Evolutionary conservation across 2,329 filamentous ascomycete genomes (phyloP).

Genomic region (Myriosclerotinia curreyana): DNA sequence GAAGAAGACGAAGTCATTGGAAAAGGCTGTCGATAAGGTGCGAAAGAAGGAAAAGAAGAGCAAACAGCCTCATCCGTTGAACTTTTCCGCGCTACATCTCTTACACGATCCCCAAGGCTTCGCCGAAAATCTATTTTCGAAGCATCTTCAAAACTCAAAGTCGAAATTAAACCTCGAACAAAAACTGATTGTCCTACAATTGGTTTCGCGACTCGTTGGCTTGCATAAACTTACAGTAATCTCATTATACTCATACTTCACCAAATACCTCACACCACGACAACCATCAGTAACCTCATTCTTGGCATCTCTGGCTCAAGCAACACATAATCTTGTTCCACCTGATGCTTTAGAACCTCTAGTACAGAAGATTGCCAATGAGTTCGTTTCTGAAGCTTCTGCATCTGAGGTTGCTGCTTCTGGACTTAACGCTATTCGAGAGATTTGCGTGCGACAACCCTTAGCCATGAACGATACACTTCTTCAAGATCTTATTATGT

Average conservation of each 20-base stretch:
- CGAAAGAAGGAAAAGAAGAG: conserved; percentile 86
- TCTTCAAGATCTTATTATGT: conserved; percentile 93
- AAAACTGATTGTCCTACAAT: conserved; percentile 83
- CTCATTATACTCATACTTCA: conserved; percentile 69
- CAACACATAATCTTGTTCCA: conserved; percentile 85
- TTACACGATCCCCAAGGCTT: conserved; percentile 94
- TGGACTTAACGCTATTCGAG: conserved; percentile 89
- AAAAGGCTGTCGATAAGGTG: conserved; percentile 76
- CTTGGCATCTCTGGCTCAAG: conserved; percentile 86
- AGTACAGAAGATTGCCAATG: conserved; percentile 93
- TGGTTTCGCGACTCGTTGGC: conserved; percentile 87
- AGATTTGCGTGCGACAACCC: conserved; percentile 88
- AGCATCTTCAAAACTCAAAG: conserved; percentile 85
- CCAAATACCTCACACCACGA: conserved; percentile 24
- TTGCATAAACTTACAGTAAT: conserved; percentile 89
- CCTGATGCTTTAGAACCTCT: conserved; percentile 89
- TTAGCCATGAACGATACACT: conserved; percentile 95
- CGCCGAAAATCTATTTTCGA: conserved; percentile 82
- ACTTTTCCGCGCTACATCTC: conserved; percentile 93
- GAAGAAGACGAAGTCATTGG: conserved; percentile 76
- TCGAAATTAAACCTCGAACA: conserved; percentile 83
- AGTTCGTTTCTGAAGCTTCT: conserved; percentile 94
- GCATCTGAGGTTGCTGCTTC: conserved; percentile 88
- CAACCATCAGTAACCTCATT: conserved; percentile 58
- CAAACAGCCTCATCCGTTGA: conserved; percentile 79